Percentiles rank a stretch among this genome's conserved stretches.
Conservation (phyloP, 2,329 filamentous ascomycete genomes). For the Hypoxylon rubiginosum region DNA sequence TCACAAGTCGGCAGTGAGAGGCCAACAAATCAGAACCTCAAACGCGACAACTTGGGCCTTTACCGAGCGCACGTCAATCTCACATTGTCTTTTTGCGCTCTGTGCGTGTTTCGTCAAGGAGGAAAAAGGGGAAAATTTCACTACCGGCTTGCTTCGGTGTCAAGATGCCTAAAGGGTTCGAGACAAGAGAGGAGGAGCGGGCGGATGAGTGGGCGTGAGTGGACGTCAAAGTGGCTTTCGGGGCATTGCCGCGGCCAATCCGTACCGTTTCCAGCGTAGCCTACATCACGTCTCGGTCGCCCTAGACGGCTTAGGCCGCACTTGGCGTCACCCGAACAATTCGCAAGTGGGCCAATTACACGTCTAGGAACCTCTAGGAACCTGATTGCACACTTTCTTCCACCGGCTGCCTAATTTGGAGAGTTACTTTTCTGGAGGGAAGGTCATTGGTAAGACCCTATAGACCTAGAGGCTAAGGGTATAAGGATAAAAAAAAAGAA, state of each 20-base stretch:
- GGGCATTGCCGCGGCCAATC: constrained; percentile 42
- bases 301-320: constrained; percentile 40
- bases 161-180: constrained; percentile 18
- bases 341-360: constrained; percentile 42
- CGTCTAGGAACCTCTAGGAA: constrained; percentile 16
- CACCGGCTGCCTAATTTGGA: constrained; percentile 43
- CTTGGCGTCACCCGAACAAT: constrained; percentile 40
- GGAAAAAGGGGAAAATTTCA: neutral
- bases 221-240: constrained; percentile 20
- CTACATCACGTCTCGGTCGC: constrained; percentile 41
- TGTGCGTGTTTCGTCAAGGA: constrained; percentile 23
- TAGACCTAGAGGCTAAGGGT: neutral
- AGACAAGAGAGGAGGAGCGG: constrained; percentile 16
- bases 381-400: constrained; percentile 39
- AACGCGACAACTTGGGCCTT: constrained; percentile 27
- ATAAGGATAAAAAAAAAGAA: no score
- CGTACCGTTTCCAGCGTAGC: constrained; percentile 40
- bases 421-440: constrained; percentile 17
- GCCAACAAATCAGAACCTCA: constrained; percentile 31
- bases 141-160: constrained; percentile 40
- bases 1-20: constrained; percentile 34
- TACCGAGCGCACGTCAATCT: constrained; percentile 34
- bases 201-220: constrained; percentile 22
- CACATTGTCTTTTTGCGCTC: constrained; percentile 6
- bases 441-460: neutral